Conservation (phyloP, 2,329 filamentous ascomycete species). For the Colletotrichum sp. region DNA sequence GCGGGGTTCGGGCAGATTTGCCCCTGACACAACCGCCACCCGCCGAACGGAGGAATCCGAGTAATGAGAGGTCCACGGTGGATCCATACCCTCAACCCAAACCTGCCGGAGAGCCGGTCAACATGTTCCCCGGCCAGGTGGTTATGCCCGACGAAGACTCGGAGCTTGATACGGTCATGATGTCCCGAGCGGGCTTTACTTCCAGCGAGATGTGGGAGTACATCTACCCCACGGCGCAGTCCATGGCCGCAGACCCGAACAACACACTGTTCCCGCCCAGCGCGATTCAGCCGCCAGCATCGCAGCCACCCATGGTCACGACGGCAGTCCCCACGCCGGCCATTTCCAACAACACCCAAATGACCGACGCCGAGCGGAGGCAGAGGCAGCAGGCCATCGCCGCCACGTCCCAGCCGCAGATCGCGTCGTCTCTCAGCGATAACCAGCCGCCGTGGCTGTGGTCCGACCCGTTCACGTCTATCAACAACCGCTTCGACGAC, state of each 20-base stretch:
- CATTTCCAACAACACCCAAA: neutral
- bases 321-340: neutral
- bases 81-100: neutral
- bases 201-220: conserved; percentile 19
- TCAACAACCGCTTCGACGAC: conserved; percentile 32
- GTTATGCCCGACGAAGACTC: neutral
- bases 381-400: conserved; percentile 24
- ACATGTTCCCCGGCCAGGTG: neutral
- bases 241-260: conserved; percentile 8
- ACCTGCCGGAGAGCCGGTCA: neutral
- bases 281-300: neutral
- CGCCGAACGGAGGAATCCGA: neutral
- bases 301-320: neutral
- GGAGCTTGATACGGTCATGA: conserved; percentile 19
- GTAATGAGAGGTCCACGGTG: neutral
- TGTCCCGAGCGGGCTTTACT: conserved; percentile 8
- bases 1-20: conserved; percentile 37
- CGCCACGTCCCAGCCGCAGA: conserved; percentile 24
- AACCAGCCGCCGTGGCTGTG: conserved; percentile 47
- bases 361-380: conserved; percentile 15
- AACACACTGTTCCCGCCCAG: conserved; percentile 6
- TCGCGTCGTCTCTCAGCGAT: conserved; percentile 31
- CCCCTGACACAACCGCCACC: conserved; percentile 21
- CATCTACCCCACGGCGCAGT: conserved; percentile 16
- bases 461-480: conserved; percentile 36